Base-by-base conservation (phyloP, 768 basidiomycete species). In the Filobasidium floriforme region DNA sequence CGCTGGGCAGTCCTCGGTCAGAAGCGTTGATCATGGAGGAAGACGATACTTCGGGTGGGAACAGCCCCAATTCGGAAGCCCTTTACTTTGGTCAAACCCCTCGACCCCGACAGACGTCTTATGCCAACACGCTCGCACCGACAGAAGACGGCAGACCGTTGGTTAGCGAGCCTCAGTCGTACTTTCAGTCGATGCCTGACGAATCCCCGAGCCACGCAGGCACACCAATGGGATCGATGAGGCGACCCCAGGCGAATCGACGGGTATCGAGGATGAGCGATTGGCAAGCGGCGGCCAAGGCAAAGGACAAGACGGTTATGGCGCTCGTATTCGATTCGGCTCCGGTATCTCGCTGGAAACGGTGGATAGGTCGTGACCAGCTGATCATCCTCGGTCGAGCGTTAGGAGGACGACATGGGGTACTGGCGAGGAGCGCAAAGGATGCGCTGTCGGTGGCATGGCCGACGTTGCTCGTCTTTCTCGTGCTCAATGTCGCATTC, bases 401-500 rank as follows among this genome's bases (percentile, higher is more conserved):
- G 74, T 51, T 72, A 73, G 67, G 67, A 18, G 64, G 68, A 32
- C 61, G 73, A 60, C 71, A 75, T 70, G 74, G 76, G 6, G 72
- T 77, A 18, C 59, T 74, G 5, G 73, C 69, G 1, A 74, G 71
- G 61, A 72, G 65, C 18, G 70, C 69, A 61, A 68, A 64, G 61
- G 76, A 77, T 61, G 66, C 68, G 15, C 66, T 69, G 65, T 67
- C 61, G 7, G 71, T 77, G 18, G 68, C 74, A 32, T 77, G 76
- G 76, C 74, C 74, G 18, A 71, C 73, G 49, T 71, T 67, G 15
- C 57, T 76, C 7, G 72, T 73, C 14, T 77, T 75, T 75, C 46
- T 77, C 7, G 59, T 69, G 11, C 70, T 76, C 41, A 77, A 77
- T 59, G 73, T 70, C 15, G 41, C 73, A 41, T 77, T 75, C 74